These are phyloP conservation scores for Cicer judaicum DNA, from an alignment of 306 rosid species.

Conservation along the genomic window DNA sequence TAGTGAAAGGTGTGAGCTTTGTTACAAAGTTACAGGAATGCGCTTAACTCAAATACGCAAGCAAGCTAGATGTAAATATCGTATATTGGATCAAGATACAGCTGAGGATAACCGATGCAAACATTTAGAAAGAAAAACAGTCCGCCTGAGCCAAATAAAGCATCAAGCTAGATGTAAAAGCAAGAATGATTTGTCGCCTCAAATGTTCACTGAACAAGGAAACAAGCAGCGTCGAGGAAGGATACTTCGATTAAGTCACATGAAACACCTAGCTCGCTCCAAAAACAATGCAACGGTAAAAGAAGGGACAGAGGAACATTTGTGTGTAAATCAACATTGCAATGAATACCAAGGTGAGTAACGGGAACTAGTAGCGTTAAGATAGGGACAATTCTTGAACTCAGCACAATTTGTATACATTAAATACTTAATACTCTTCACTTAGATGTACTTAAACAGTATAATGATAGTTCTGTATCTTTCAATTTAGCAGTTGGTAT, in stretches of 20 bases:
- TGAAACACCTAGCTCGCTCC: slow-evolving; percentile 48
- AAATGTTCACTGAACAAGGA: background rate
- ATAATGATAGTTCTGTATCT: too few species aligned
- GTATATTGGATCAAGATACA: slow-evolving; percentile 3
- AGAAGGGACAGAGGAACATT: slow-evolving; percentile 14
- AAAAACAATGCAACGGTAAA: slow-evolving; percentile 19
- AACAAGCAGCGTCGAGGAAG: slow-evolving; percentile 19
- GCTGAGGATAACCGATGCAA: background rate
- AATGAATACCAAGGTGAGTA: slow-evolving; percentile 37
- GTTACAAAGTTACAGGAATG: slow-evolving; percentile 17
- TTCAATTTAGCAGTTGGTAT: background rate
- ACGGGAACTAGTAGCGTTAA: slow-evolving; percentile 7
- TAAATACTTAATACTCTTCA: too few species aligned
- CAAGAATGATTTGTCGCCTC: slow-evolving; percentile 14
- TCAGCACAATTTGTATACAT: slow-evolving; percentile 1
- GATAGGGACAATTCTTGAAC: slow-evolving; percentile 29
- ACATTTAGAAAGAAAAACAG: slow-evolving; percentile 31
- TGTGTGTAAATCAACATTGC: slow-evolving; percentile 20
- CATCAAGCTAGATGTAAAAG: slow-evolving; percentile 44
- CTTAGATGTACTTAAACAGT: too few species aligned
- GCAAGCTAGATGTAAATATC: slow-evolving; percentile 45
- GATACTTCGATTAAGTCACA: slow-evolving; percentile 40
- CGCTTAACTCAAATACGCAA: slow-evolving; percentile 46
- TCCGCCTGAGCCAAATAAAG: slow-evolving; percentile 46
- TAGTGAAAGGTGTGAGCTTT: background rate